Evolutionary conservation across 768 basidiomycete genomes (phyloP), one percentile per base, ranked within the genome.

Genomic region (Rhodosporidiobolus odoratus): DNA sequence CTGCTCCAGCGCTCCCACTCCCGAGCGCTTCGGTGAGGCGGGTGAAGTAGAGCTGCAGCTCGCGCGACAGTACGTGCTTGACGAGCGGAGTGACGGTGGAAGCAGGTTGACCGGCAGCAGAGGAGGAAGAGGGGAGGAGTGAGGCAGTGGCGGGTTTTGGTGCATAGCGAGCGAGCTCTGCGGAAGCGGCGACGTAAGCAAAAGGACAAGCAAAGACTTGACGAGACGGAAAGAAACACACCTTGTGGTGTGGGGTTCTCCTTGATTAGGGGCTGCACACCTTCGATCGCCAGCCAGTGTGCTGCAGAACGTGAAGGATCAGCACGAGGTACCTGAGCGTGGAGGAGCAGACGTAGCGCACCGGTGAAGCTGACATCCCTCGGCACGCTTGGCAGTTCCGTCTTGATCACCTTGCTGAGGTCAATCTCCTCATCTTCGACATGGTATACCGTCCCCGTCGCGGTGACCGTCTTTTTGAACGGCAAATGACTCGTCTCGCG

Each of bases 251-350:
- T 89, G 0, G 93, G 93, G 79, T 98, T 98, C 78, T 96, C 92
- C 19, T 91, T 91, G 59, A 95, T 90, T n/a, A 92, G 85, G 0
- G 95, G 94, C 77, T 98, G 96, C 19, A 99, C 90, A 34, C 96
- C 96, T 76, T 99, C 96, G 47, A 99, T 92, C 1, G 94, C 94
- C 40, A 99, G 84, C 96, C 96, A 99, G 78, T 99, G 96, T 3
- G 96, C 94, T 77, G 78, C 76, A 27, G 15, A 34, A 40, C 27
- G 34, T 45, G 16, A 73, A 70, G 2, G 66, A 54, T 75, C 4
- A 30, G 50, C 25, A 30, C 30, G 30, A 16, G 4, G 23, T 45
- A 25, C 3, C 13, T 19, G 40, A 21, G 6, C 9, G 30, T 7
- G 53, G 7, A 30, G 6, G 17, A 30, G 8, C 1, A 43, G n/a